A percentile compares a stretch with the other conserved stretches of the same genome.
Conservation (phyloP, 1,284 basidiomycete genomes). For the Sporisorium exsertum region DNA sequence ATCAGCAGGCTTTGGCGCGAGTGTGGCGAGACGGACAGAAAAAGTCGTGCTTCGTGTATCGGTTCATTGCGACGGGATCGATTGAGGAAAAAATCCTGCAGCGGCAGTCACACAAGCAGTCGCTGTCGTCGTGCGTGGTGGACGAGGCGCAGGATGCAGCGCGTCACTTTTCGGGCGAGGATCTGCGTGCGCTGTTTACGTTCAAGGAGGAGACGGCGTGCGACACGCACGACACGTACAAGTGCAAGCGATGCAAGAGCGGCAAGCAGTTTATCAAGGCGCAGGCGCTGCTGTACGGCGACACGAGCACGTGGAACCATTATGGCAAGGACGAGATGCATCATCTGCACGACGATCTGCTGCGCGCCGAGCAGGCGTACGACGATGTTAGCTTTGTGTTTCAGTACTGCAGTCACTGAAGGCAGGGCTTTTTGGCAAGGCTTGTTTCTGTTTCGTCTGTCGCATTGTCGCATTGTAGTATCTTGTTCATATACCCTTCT, state of each 20-base stretch:
- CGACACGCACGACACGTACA: slow-evolving; percentile 84
- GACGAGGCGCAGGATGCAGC: slow-evolving; percentile 97
- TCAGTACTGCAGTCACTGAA: slow-evolving; percentile 69
- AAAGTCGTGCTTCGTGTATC: slow-evolving; percentile 93
- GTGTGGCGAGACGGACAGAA: slow-evolving; percentile 99
- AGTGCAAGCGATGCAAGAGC: slow-evolving; percentile 92
- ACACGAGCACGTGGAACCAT: slow-evolving; percentile 99
- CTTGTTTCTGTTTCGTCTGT: not conserved
- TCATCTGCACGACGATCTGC: slow-evolving; percentile 93
- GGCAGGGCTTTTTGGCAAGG: slow-evolving; percentile 1
- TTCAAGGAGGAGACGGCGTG: slow-evolving; percentile 89
- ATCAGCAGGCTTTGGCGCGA: slow-evolving; percentile 96
- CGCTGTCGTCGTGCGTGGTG: slow-evolving; percentile 94
- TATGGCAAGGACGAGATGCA: slow-evolving; percentile 87
- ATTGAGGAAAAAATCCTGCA: slow-evolving; percentile 99
- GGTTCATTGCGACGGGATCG: slow-evolving; percentile 95
- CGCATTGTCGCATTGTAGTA: not conserved
- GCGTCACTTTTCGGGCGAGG: slow-evolving; percentile 91
- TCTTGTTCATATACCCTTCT: slow-evolving; percentile 5
- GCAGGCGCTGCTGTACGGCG: slow-evolving; percentile 89
- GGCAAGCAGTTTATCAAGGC: slow-evolving; percentile 87
- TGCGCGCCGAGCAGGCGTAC: slow-evolving; percentile 86
- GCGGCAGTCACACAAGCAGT: slow-evolving; percentile 88
- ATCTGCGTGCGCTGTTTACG: slow-evolving; percentile 88
- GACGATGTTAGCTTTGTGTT: slow-evolving; percentile 77